Evolutionary conservation across 192 early-diverging fungal species (phyloP).

Genomic region (Dissophora globulifera): DNA sequence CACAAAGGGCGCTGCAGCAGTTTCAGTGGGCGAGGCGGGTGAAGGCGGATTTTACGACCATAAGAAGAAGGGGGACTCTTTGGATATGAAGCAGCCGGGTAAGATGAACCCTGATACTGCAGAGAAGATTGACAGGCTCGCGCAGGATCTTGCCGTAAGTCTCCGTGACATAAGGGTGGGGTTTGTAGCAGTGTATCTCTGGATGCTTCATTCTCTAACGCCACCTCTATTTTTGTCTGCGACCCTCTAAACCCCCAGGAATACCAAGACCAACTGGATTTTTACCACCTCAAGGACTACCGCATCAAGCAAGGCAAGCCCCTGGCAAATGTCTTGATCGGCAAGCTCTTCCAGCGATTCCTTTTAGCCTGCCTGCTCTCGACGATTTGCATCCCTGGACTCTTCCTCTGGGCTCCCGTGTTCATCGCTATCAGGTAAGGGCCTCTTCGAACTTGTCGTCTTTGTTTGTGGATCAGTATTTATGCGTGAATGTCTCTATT

Average conservation of each 20-base stretch:
- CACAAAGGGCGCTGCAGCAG: too few relatives aligned
- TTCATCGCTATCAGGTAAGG: constrained; percentile 52
- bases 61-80: constrained; percentile 10
- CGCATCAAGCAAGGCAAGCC: constrained; percentile 47
- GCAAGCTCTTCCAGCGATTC: constrained; percentile 30
- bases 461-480: not conserved
- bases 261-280: constrained; percentile 56
- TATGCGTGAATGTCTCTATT: not conserved
- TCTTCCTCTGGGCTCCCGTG: constrained; percentile 46
- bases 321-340: constrained; percentile 16
- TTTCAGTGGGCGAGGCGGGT: too few relatives aligned
- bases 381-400: constrained; percentile 41
- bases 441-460: not conserved
- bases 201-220: not conserved
- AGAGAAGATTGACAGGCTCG: constrained; percentile 31
- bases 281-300: constrained; percentile 53
- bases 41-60: too few relatives aligned
- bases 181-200: not conserved
- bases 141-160: constrained; percentile 42
- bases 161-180: not conserved
- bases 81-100: constrained; percentile 3
- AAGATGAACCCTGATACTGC: constrained; percentile 6
- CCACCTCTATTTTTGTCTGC: not conserved
- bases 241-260: constrained; percentile 15
- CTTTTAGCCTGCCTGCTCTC: constrained; percentile 38